A percentile compares a stretch with the other conserved stretches of the same genome.
Evolutionary conservation across 257 asterid species (phyloP).

Genomic region (Solanum chilense): DNA sequence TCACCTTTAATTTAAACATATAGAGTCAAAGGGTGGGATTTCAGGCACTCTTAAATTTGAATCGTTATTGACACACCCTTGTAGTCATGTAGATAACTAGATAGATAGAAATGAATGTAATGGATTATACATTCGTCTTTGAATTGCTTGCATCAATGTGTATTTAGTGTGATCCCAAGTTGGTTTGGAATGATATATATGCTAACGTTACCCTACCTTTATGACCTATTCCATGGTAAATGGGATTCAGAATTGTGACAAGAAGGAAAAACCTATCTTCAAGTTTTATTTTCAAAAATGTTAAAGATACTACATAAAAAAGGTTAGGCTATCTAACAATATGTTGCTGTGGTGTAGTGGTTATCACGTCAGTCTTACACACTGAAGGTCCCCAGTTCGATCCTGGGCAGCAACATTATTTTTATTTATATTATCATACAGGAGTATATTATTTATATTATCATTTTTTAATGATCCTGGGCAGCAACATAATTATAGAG

Average conservation of each 20-base stretch:
- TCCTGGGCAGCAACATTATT: slow-evolving; percentile 32
- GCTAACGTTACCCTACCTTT: neutral
- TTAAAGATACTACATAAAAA: too few relatives aligned
- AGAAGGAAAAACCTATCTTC: neutral
- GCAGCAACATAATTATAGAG: too few relatives aligned
- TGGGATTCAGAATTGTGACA: neutral
- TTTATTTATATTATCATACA: too few relatives aligned
- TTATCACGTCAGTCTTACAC: slow-evolving; percentile 51
- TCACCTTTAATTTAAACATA: neutral
- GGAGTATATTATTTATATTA: too few relatives aligned
- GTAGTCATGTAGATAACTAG: neutral
- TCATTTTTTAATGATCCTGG: too few relatives aligned
- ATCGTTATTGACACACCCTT: neutral
- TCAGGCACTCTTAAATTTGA: neutral
- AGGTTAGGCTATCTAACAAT: neutral
- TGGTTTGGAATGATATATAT: neutral
- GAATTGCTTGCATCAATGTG: neutral
- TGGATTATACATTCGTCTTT: neutral
- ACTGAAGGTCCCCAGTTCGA: slow-evolving; percentile 45
- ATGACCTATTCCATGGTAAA: neutral
- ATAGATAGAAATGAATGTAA: neutral
- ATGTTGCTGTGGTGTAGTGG: slow-evolving; percentile 47
- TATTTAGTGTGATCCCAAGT: neutral
- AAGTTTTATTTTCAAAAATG: neutral
- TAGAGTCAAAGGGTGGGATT: neutral